phyloP scores from a whole-genome alignment of 2,329 filamentous ascomycete species.

The Alternaria postmessia region DNA sequence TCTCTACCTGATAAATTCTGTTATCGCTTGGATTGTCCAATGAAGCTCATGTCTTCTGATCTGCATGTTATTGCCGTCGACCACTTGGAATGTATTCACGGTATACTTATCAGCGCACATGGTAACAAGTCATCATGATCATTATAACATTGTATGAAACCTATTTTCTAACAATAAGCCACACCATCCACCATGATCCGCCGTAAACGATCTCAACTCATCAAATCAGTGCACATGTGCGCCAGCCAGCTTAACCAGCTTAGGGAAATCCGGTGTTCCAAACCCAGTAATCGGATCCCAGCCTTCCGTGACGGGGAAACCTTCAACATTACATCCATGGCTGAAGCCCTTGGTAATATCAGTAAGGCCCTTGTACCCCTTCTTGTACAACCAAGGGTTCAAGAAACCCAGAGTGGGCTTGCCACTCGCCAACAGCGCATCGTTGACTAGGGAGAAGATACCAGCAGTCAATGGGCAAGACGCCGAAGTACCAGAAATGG shows the following conservation, averaged over 20 bases:
- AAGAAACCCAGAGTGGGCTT: slow-evolving; percentile 64
- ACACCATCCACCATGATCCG: neutral
- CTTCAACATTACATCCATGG: slow-evolving; percentile 50
- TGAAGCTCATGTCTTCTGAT: too few relatives aligned
- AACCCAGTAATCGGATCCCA: slow-evolving; percentile 52
- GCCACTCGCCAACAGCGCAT: slow-evolving; percentile 62
- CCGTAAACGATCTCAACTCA: neutral
- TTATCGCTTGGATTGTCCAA: too few relatives aligned
- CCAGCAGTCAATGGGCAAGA: slow-evolving; percentile 66
- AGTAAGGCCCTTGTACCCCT: slow-evolving; percentile 58
- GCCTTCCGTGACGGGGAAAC: slow-evolving; percentile 45
- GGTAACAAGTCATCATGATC: neutral
- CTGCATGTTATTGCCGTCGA: too few relatives aligned
- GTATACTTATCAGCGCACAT: neutral
- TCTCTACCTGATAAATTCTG: too few relatives aligned
- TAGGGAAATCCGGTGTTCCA: slow-evolving; percentile 43
- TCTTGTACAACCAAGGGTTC: slow-evolving; percentile 67
- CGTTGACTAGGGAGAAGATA: slow-evolving; percentile 69
- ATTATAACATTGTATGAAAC: neutral
- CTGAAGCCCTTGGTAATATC: slow-evolving; percentile 55
- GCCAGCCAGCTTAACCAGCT: slow-evolving; percentile 37
- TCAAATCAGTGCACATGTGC: slow-evolving; percentile 19
- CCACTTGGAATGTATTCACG: too few relatives aligned
- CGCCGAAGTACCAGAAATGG: slow-evolving; percentile 62
- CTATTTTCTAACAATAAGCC: neutral